phyloP scores from a whole-genome alignment of 768 basidiomycete species.

The Hygrophoropsis aurantiaca region DNA sequence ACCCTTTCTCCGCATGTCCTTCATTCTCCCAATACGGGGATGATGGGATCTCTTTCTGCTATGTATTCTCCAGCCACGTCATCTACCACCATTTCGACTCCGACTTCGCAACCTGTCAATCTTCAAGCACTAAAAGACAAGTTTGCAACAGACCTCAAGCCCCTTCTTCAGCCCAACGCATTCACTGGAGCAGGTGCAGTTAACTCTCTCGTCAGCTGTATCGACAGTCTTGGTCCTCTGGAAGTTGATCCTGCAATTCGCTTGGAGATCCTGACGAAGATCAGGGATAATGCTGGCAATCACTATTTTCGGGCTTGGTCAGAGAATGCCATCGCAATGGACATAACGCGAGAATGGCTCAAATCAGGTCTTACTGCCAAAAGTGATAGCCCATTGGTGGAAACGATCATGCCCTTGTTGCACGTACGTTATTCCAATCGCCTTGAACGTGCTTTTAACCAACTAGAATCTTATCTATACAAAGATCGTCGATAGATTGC shows the following conservation, averaged over 20 bases:
- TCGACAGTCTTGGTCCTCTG: slow-evolving; percentile 58
- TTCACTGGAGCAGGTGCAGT: slow-evolving; percentile 76
- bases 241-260: slow-evolving; percentile 69
- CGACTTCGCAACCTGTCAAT: slow-evolving; percentile 31
- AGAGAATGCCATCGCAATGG: slow-evolving; percentile 73
- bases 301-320: slow-evolving; percentile 88
- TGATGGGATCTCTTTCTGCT: slow-evolving; percentile 32
- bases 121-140: slow-evolving; percentile 56
- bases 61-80: slow-evolving; percentile 38
- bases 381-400: slow-evolving; percentile 52
- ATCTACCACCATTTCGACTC: slow-evolving; percentile 16
- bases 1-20: slow-evolving; percentile 72
- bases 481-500: slow-evolving; percentile 80
- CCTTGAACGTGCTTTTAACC: slow-evolving; percentile 7
- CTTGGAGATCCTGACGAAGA: slow-evolving; percentile 74
- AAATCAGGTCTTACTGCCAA: slow-evolving; percentile 64
- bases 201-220: slow-evolving; percentile 52
- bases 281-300: slow-evolving; percentile 81
- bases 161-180: slow-evolving; percentile 54
- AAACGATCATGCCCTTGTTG: slow-evolving; percentile 83
- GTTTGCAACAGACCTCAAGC: slow-evolving; percentile 52
- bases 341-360: slow-evolving; percentile 80
- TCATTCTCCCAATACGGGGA: slow-evolving; percentile 50
- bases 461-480: slow-evolving; percentile 11
- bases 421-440: slow-evolving; percentile 59